Evolutionary conservation across 768 basidiomycete genomes (phyloP), one percentile per base, ranked within the genome.

Genomic region (Pisolithus marmoratus): DNA sequence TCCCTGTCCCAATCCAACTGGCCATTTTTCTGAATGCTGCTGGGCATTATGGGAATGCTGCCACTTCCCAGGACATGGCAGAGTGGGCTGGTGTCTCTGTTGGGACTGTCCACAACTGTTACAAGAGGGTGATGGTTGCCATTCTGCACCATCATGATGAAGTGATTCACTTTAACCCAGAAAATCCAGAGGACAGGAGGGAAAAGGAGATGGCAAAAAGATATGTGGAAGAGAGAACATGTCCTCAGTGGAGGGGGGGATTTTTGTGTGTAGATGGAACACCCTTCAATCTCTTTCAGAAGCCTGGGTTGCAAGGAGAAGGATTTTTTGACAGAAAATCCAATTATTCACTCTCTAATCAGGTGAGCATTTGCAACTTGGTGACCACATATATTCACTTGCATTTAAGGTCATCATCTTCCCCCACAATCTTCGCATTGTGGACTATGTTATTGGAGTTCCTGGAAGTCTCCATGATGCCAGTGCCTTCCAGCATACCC

Each of bases 291-390:
- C 29, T 29, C 29, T 29, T 29, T 29, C 29, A 29, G 29, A 58
- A 58, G 31, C 54, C 54, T 8, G 54, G 45, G 8, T 38, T 34
- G 43, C 48, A 58, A 27, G 36, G 54, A 15, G 41, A 58, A 20
- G 49, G 23, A 7, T 58, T 58, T 34, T 63, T 58, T 55, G 60
- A 63, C 40, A 41, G 54, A 12, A 57, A 59, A 17, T 57, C 54
- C 22, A 40, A 53, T 14, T 64, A 63, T 34, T 64, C 60, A 37
- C 22, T 58, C 1, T 47, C 57, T 31, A 48, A 26, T 17, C 58
- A 61, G 49, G 60, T 63, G 40, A 26, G 48, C 50, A 34, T 49
- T 23, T 5, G 17, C 5, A 20, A 24, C 19, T 51, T 1, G 8
- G 2, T 48, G 42, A 23, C 3, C 29, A 17, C n/a, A 45, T 37